These are phyloP conservation scores for Sporobolomyces pararoseus DNA, from an alignment of 768 basidiomycete genomes.

Conservation along the genomic window DNA sequence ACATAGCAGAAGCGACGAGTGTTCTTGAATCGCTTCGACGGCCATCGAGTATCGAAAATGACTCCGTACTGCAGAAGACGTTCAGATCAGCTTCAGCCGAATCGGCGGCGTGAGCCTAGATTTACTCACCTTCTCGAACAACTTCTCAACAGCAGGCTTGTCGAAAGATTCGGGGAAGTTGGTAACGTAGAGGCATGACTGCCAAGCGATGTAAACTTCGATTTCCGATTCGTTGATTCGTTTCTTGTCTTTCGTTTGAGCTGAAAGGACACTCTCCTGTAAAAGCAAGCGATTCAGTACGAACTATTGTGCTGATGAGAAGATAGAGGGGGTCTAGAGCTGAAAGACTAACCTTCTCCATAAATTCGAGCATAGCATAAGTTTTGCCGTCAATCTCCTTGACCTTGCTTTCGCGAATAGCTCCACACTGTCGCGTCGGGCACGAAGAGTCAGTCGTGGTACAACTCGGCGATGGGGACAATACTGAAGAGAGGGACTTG, in stretches of 20 bases:
- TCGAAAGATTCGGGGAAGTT: conserved; percentile 87
- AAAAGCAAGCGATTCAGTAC: background rate
- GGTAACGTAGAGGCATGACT: conserved; percentile 88
- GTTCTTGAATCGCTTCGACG: conserved; percentile 90
- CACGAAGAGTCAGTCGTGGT: no score
- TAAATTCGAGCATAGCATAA: conserved; percentile 87
- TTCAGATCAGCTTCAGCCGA: conserved; percentile 13
- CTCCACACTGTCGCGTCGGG: conserved; percentile 69
- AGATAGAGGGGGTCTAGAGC: background rate
- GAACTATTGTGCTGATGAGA: background rate
- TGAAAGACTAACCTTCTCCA: conserved; percentile 56
- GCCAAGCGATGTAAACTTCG: conserved; percentile 83
- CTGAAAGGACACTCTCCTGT: conserved; percentile 76
- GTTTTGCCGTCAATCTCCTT: conserved; percentile 59
- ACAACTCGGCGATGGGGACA: no score
- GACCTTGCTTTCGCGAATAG: conserved; percentile 76
- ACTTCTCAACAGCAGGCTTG: conserved; percentile 66
- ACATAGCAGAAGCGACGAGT: conserved; percentile 91
- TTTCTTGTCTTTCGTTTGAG: conserved; percentile 92
- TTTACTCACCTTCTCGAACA: conserved; percentile 69
- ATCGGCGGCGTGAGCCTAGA: background rate
- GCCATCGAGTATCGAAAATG: conserved; percentile 94
- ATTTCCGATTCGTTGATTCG: conserved; percentile 70
- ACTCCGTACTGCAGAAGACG: conserved; percentile 66
- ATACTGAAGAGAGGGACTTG: conserved; percentile 50